Evolutionary conservation across 1,139 yeast species (phyloP), one percentile per base, ranked within the genome.

Genomic region (Kazachstania sp.): DNA sequence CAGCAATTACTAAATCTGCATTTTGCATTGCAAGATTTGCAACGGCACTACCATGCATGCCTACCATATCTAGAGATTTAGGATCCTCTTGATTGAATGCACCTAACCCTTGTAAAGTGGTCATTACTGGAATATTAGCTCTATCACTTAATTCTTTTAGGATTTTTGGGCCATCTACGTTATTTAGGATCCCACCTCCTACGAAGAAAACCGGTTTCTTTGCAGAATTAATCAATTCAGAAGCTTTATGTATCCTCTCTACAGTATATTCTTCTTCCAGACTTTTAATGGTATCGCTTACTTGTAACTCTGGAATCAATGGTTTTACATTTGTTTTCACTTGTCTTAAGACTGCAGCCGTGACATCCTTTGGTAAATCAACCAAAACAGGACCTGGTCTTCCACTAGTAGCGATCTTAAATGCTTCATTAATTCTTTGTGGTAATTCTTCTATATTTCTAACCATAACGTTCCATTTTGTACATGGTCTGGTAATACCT

Each of bases 401-500:
- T 46, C 98, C 98, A 51, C 86, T 72, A 40, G 87, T 84, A 52
- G 98, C 98, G 57, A 92, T 92, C 71, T 90, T 97, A 63, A 92
- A 92, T 26, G 98, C 97, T 72, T 92, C 98, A 67, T 92, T 92
- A 64, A 92, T 90, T 65, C 98, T 78, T 63, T 88, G 79, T 54
- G 98, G 98, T 59, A 92, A 74, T 70, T 92, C 98, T 48, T 90
- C 92, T 50, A 92, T 92, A 64, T 79, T 79, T 69, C 86, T 92
- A 50, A 92, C 97, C 97, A 92, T 92, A 40, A 90, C 97, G 66
- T 94, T 94, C 98, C 98, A 92, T 69, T 92, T 92, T 51, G 98
- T 88, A 73, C 98, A 92, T 13, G 96, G 82, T 67, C 98, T 79
- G 6, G 97, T 86, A 61, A 92, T 92, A 60, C 98, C 98, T 45